phyloP scores from a whole-genome alignment of 441 rosid genomes.

The Flueggea neowawraea region DNA sequence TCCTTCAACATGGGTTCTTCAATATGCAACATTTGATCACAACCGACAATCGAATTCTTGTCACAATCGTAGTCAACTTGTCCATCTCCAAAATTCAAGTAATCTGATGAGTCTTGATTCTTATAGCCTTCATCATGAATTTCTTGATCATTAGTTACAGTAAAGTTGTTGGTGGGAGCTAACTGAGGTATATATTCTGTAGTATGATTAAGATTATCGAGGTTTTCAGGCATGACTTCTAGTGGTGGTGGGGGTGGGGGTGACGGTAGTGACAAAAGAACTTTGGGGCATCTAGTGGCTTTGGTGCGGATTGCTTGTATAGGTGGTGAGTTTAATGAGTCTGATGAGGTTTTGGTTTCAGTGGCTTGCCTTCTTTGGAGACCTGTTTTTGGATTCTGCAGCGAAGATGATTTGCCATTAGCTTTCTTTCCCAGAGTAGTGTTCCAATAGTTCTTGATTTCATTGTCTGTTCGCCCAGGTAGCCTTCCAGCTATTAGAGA shows the following conservation, averaged over 20 bases:
- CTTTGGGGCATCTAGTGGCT: constrained; percentile 26
- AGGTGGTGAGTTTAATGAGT: constrained; percentile 6
- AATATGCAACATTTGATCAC: background rate
- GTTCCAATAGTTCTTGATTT: constrained; percentile 84
- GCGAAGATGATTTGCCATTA: constrained; percentile 16
- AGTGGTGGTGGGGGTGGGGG: background rate
- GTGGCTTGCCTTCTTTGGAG: constrained; percentile 2
- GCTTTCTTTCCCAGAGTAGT: constrained; percentile 51
- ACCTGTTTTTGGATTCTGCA: background rate
- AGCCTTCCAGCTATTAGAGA: constrained; percentile 85
- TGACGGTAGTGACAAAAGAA: constrained; percentile 11
- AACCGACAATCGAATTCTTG: background rate
- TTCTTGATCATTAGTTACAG: too few relatives aligned
- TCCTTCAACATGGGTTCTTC: constrained; percentile 9
- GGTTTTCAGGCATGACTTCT: background rate
- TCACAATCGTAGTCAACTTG: background rate
- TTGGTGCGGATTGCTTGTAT: constrained; percentile 24
- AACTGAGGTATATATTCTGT: too few relatives aligned
- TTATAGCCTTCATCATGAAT: too few relatives aligned
- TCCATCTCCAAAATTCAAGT: background rate
- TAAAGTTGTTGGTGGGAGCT: too few relatives aligned
- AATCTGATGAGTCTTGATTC: too few relatives aligned
- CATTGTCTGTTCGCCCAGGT: constrained; percentile 87
- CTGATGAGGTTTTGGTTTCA: background rate
- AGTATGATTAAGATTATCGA: background rate